Evolutionary conservation across 2,329 filamentous ascomycete species (phyloP), one percentile per base, ranked within the genome.

Genomic region (Microdochium nivale): DNA sequence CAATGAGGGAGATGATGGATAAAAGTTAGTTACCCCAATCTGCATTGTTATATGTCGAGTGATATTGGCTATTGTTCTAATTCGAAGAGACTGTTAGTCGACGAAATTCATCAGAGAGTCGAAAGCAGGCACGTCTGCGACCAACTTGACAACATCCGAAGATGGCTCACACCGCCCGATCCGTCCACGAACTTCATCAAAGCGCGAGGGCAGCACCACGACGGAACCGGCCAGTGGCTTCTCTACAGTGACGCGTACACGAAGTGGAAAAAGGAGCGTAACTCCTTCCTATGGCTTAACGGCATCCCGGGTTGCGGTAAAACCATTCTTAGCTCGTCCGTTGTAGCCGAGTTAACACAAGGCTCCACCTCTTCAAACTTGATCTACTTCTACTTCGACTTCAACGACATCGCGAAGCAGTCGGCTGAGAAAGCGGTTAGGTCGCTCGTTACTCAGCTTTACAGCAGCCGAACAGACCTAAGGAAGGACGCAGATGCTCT

Each of bases 241-340:
- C 55, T 71, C 5, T 16, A 64, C 13, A 55, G 57, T 19, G 27
- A 54, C 3, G 23, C 51, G 3, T 71, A 66, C 51, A 14, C 14
- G 0, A 44, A 46, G 14, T 72, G 68, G 70, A 69, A 64, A 52
- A 54, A 30, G 1, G 43, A 48, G 14, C 27, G 49, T 16, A 58
- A 58, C 13, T 68, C 64, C 5, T 60, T 60, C 51, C 52, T 72
- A 0, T 73, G 67, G 68, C 60, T 72, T 5, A 51, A 69, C 55
- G 67, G 70, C 1, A 70, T 69, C 23, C 62, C 67, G 19, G 70
- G 70, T 33, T 73, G 69, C 48, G 70, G 71, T 11, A 73, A 73
- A 54, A 72, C 68, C 0, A 58, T 73, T 50, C 60, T 73, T 0
- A 66, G 64, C 52, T 70, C 65, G 5, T 67, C 61, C 2, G 55